These are phyloP conservation scores for Magnaporthiopsis rhizophila DNA, from an alignment of 2,329 filamentous ascomycete species.

Conservation along the genomic window DNA sequence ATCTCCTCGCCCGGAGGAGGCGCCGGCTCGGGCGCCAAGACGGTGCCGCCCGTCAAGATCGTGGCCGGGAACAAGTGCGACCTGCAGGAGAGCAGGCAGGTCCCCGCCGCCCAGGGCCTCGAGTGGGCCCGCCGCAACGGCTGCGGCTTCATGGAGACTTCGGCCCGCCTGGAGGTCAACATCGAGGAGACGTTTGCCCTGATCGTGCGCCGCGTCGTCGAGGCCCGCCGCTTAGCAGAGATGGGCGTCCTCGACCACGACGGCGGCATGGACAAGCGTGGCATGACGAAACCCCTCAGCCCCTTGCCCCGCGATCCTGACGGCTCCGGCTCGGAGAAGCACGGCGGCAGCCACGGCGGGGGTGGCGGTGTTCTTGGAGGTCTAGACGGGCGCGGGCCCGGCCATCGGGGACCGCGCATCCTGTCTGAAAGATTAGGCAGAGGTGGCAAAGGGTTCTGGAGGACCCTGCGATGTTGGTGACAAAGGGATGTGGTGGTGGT, in stretches of 20 bases:
- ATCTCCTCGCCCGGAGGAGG: slow-evolving; percentile 20
- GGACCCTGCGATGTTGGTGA: slow-evolving; percentile 48
- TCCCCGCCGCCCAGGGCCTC: slow-evolving; percentile 62
- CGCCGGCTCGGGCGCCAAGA: slow-evolving; percentile 32
- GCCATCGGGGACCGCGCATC: slow-evolving; percentile 34
- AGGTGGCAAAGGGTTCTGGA: slow-evolving; percentile 43
- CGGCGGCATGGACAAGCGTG: slow-evolving; percentile 38
- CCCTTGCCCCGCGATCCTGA: slow-evolving; percentile 36
- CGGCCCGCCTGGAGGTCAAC: slow-evolving; percentile 74
- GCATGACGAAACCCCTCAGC: slow-evolving; percentile 50
- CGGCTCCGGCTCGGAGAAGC: slow-evolving; percentile 32
- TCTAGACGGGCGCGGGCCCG: slow-evolving; percentile 24
- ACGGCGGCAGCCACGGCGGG: slow-evolving; percentile 12
- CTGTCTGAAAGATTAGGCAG: slow-evolving; percentile 35
- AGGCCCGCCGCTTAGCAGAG: slow-evolving; percentile 44
- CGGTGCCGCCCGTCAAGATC: slow-evolving; percentile 69
- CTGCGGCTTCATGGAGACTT: slow-evolving; percentile 88
- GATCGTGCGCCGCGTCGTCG: slow-evolving; percentile 53
- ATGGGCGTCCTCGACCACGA: slow-evolving; percentile 33
- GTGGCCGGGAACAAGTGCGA: slow-evolving; percentile 85
- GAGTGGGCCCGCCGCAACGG: slow-evolving; percentile 67
- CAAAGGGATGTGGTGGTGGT: no score
- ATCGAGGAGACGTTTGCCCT: slow-evolving; percentile 83
- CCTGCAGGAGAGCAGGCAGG: slow-evolving; percentile 59
- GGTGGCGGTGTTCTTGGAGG: slow-evolving; percentile 17